Conservation (phyloP, 2,329 filamentous ascomycete species). For the Arthrobotrys conoides region DNA sequence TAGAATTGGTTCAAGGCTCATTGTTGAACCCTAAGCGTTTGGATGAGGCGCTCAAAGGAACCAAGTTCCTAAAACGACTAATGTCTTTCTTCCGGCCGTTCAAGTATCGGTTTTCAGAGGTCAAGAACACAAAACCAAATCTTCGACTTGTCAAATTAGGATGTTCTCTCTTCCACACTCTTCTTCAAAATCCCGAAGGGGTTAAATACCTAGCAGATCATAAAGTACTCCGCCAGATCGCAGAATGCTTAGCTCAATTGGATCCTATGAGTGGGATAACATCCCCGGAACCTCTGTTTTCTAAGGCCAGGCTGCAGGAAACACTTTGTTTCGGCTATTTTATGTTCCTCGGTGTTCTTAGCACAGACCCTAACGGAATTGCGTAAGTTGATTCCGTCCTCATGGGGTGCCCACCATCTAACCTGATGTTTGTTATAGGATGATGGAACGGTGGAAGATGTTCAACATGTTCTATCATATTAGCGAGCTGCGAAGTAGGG, state of each 20-base stretch:
- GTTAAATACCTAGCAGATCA: constrained; percentile 88
- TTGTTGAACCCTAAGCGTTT: constrained; percentile 90
- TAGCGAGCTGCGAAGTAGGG: constrained; percentile 88
- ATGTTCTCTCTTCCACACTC: constrained; percentile 86
- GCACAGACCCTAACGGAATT: constrained; percentile 83
- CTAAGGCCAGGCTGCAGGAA: constrained; percentile 83
- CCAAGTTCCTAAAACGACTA: constrained; percentile 95
- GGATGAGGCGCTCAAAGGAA: constrained; percentile 92
- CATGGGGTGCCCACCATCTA: neutral
- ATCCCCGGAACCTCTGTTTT: constrained; percentile 90
- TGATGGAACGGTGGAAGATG: constrained; percentile 96
- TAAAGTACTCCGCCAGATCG: constrained; percentile 92
- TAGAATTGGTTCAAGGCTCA: constrained; percentile 91
- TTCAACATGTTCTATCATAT: constrained; percentile 99
- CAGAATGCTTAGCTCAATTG: constrained; percentile 94
- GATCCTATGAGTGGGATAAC: constrained; percentile 79
- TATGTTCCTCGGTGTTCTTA: constrained; percentile 87
- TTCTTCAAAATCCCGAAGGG: constrained; percentile 88
- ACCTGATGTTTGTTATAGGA: constrained; percentile 66
- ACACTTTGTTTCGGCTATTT: constrained; percentile 82
- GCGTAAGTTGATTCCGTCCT: constrained; percentile 66
- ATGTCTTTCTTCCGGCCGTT: constrained; percentile 97
- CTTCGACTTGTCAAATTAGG: constrained; percentile 94
- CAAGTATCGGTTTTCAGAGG: constrained; percentile 93
- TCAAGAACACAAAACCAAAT: constrained; percentile 90